phyloP scores from a whole-genome alignment of 75 land plant species.

The Isoetes taiwanensis region DNA sequence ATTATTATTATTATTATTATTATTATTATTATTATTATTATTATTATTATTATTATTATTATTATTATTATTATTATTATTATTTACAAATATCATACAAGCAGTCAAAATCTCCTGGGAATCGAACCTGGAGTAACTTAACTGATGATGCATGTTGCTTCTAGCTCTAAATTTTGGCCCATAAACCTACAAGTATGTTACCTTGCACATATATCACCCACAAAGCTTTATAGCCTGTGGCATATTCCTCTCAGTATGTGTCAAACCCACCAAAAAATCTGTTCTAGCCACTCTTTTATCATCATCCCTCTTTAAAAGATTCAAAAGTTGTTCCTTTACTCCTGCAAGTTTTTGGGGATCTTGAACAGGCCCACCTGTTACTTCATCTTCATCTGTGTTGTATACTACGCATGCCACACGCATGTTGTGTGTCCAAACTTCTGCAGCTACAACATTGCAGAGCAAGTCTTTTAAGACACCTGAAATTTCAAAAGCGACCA shows the following conservation, averaged over 20 bases:
- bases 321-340: constrained; percentile 46
- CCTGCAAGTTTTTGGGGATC: constrained; percentile 40
- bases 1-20: too few relatives aligned
- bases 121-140: too few relatives aligned
- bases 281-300: constrained; percentile 45
- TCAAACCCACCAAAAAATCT: constrained; percentile 38
- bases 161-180: too few relatives aligned
- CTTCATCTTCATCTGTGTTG: constrained; percentile 60
- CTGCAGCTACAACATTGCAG: constrained; percentile 66
- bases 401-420: constrained; percentile 83
- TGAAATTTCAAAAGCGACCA: constrained; percentile 73
- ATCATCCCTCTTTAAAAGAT: constrained; percentile 45
- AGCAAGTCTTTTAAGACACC: constrained; percentile 62
- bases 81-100: too few relatives aligned
- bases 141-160: too few relatives aligned
- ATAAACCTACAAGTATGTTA: too few relatives aligned
- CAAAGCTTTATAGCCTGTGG: too few relatives aligned
- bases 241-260: constrained; percentile 72
- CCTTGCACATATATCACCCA: too few relatives aligned
- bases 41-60: too few relatives aligned
- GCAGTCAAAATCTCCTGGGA: too few relatives aligned
- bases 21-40: too few relatives aligned
- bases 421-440: constrained; percentile 90
- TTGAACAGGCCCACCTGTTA: constrained; percentile 44
- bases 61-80: too few relatives aligned